Percentiles rank a stretch among this genome's conserved stretches.
Evolutionary conservation across 2,329 filamentous ascomycete species (phyloP).

Genomic region (Colletotrichum godetiae): DNA sequence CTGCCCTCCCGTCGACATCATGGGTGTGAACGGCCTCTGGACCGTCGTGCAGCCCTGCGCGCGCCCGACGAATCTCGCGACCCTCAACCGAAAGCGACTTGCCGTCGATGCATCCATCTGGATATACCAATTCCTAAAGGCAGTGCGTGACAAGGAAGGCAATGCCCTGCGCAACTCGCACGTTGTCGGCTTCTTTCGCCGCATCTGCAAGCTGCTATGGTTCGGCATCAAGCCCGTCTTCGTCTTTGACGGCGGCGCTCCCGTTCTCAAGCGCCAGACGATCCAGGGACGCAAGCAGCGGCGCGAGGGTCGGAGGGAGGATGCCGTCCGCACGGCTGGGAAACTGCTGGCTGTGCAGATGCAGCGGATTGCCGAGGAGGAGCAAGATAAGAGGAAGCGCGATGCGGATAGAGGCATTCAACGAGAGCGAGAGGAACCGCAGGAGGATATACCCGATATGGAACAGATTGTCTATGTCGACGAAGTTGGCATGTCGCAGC

Average conservation of each 20-base stretch:
- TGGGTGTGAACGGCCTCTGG: conserved; percentile 99
- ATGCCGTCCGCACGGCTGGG: conserved; percentile 91
- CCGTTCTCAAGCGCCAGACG: conserved; percentile 89
- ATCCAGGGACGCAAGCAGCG: conserved; percentile 82
- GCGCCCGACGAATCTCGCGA: conserved; percentile 94
- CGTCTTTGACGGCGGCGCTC: conserved; percentile 96
- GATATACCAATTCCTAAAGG: conserved; percentile 99
- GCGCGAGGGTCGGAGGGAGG: conserved; percentile 89
- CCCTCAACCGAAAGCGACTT: conserved; percentile 93
- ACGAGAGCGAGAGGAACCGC: conserved; percentile 60
- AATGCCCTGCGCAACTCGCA: conserved; percentile 97
- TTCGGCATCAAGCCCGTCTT: conserved; percentile 97
- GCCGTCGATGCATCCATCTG: conserved; percentile 98
- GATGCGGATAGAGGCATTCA: conserved; percentile 56
- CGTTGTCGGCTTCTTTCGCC: conserved; percentile 96
- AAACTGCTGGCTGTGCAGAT: conserved; percentile 95
- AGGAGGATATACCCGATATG: conserved; percentile 74
- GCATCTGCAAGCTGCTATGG: conserved; percentile 97
- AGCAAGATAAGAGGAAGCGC: conserved; percentile 72
- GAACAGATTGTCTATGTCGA: conserved; percentile 87
- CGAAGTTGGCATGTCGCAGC: conserved; percentile 83
- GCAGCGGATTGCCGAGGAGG: conserved; percentile 89
- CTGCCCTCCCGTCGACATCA: conserved; percentile 53
- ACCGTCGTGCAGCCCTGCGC: conserved; percentile 95
- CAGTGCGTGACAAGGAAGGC: conserved; percentile 97